Evolutionary conservation across 2,329 filamentous ascomycete genomes (phyloP), one percentile per base, ranked within the genome.

Genomic region (Pezicula neosporulosa): DNA sequence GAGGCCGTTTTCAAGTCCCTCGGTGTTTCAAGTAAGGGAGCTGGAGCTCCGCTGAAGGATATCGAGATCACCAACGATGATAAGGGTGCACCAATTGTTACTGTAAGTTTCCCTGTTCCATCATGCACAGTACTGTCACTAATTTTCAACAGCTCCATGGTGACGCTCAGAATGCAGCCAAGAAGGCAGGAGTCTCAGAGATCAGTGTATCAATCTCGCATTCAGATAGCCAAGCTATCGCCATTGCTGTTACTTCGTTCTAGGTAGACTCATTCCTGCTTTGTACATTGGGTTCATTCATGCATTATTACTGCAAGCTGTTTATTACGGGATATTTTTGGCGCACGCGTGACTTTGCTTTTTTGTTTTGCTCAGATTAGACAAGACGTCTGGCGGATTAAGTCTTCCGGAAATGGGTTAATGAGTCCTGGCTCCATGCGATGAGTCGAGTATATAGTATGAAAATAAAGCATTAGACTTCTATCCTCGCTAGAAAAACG

Each of bases 1-100:
- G 94, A 99, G 74, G 94, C 94, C 27, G 92, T 99, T 1, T 99
- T 99, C 81, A 99, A 99, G 82, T 91, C 90, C 36, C 78, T 99
- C 13, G 91, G 92, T 60, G 92, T 97, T 12, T 75, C 81, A 61
- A 87, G 92, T 71, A 86, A 89, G 72, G 94, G 94, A 55, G 92
- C 88, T 9, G 94, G 95, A 58, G 93, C 94, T 53, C 80, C 90
- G 15, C 72, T 99, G 72, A 94, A 87, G 77, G 92, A 97, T 39
- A 99, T 99, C 74, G 95, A 99, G 75, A 93, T 99, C 63, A 71
- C 83, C 56, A 86, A 85, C 63, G 86, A 92, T 65, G 85, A 88
- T 59, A 87, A 82, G 43, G 94, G 94, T 52, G 91, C 87, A 36
- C 94, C 94, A 9, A 77, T 82, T 59, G 94, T 97, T 56, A 81